Evolutionary conservation across 495 filamentous ascomycete species (phyloP), one percentile per base, ranked within the genome.

Genomic region (Clohesyomyces aquaticus): DNA sequence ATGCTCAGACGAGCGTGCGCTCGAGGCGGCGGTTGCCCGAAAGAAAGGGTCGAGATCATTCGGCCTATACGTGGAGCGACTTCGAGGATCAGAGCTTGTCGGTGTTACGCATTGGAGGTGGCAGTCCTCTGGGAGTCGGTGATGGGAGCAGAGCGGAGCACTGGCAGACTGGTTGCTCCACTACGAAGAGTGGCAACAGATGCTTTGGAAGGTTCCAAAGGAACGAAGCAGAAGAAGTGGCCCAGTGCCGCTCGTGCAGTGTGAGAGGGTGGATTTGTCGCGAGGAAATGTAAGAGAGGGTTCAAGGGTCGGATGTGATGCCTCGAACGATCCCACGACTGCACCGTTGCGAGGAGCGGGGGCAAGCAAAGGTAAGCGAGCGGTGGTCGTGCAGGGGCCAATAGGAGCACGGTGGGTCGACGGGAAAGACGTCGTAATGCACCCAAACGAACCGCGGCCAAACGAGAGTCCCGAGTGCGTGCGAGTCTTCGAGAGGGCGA

Each of bases 1-100:
- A 66, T 66, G 58, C 70, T 72, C 57, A 72, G 60, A 35, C 68
- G 59, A 38, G 55, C 32, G 46, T 63, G 59, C 57, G 64, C 54
- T 60, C 23, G 32, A 22, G 56, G 55, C 29, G 54, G 63, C 55
- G 55, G 54, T 21, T 67, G 68, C 51, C 68, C 68, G 56, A 71
- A 67, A 10, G 32, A 59, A 10, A 63, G 49, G 48, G 59, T 56
- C 22, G 63, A 63, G 53, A 47, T 59, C 67, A 70, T 70, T 51
- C 59, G 67, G 59, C 26, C 59, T 28, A 28, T 47, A 9, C n/a
- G n/a, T 54, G 18, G 54, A 18, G 46, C 19, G 41, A 49, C 25
- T 38, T 47, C 47, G 35, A 60, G 54, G 63, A 49, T 52, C 59
- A 65, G 28, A 35, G 59, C 19, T 21, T 38, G 25, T 32, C 19